Percentiles rank a stretch among this genome's conserved stretches.
Conservation (phyloP, 805 yeast genomes). For the Cyberlindnera bimundalis region DNA sequence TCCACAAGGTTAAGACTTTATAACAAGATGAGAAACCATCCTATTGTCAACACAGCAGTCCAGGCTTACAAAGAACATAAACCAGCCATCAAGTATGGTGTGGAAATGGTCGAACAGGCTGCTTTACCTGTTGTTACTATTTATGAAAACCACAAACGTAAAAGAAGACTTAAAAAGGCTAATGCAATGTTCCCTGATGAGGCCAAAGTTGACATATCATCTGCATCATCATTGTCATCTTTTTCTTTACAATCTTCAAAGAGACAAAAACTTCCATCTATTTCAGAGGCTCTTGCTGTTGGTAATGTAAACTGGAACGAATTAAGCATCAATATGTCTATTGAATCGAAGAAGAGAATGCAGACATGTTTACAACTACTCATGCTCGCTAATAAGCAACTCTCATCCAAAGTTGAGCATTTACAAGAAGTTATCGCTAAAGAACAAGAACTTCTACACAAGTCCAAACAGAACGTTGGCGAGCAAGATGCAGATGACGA, state of each 20-base stretch:
- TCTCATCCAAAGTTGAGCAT: conserved; percentile 61
- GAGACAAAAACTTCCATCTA: conserved; percentile 33
- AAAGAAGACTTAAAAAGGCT: conserved; percentile 34
- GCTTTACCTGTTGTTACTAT: conserved; percentile 51
- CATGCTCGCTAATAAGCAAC: conserved; percentile 74
- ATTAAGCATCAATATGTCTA: conserved; percentile 39
- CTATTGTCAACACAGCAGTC: conserved; percentile 31
- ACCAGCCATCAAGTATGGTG: conserved; percentile 53
- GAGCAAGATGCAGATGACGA: conserved; percentile 25
- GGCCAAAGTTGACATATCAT: conserved; percentile 18
- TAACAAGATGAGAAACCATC: conserved; percentile 39
- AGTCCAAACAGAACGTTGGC: conserved; percentile 4
- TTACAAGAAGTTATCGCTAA: conserved; percentile 56
- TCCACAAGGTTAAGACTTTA: conserved; percentile 31
- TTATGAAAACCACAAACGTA: conserved; percentile 38
- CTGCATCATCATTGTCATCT: conserved; percentile 8
- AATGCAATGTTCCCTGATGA: conserved; percentile 30
- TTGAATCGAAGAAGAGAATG: conserved; percentile 71
- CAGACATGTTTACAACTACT: conserved; percentile 77
- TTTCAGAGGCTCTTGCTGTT: conserved; percentile 34
- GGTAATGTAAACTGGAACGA: conserved; percentile 36
- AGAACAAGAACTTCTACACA: conserved; percentile 32
- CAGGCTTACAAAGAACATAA: conserved; percentile 38
- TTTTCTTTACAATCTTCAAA: conserved; percentile 16
- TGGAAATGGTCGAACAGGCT: conserved; percentile 54